phyloP scores from a whole-genome alignment of 306 rosid species.

The Psophocarpus tetragonolobus region DNA sequence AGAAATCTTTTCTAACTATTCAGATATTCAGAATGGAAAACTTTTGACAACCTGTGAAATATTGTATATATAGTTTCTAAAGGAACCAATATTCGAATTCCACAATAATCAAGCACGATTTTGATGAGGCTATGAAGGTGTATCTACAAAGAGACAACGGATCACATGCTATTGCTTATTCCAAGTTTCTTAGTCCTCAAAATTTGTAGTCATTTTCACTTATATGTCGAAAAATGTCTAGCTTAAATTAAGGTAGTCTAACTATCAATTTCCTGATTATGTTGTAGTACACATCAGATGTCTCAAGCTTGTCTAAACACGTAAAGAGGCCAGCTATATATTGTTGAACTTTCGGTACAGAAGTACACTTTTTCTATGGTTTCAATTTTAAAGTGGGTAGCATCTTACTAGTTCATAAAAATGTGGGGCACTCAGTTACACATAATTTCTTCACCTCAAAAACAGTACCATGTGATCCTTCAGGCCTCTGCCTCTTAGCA shows the following conservation, averaged over 20 bases:
- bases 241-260: neutral
- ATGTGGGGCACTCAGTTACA: neutral
- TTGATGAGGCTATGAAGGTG: neutral
- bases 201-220: neutral
- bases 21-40: neutral
- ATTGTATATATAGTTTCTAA: neutral
- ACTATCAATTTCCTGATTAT: neutral
- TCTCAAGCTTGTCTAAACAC: neutral
- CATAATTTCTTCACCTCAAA: neutral
- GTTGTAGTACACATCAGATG: neutral
- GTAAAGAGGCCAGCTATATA: neutral
- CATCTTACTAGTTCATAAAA: neutral
- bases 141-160: neutral
- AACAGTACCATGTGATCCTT: neutral
- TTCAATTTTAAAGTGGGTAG: neutral
- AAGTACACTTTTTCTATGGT: neutral
- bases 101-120: neutral
- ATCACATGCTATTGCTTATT: neutral
- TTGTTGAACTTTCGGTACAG: neutral
- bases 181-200: neutral
- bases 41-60: neutral
- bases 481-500: too few species aligned
- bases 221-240: neutral
- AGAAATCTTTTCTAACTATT: neutral
- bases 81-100: neutral